Evolutionary conservation across 768 basidiomycete genomes (phyloP).

Genomic region (Lanmaoa pseudosensibilis): DNA sequence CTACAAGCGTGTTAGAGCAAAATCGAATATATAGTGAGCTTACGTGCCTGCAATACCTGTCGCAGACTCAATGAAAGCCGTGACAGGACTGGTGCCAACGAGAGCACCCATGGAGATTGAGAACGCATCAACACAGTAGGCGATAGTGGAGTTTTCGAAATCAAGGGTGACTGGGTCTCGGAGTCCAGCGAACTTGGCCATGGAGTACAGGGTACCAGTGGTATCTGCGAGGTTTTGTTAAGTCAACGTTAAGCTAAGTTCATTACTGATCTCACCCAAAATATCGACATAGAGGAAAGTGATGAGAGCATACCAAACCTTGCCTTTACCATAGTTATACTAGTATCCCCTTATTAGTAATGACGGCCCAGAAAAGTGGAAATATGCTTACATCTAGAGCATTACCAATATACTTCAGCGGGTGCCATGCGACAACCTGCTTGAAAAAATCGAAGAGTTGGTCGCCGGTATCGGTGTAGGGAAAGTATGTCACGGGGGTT

Average conservation of each 20-base stretch:
- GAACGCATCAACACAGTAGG: constrained; percentile 83
- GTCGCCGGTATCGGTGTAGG: constrained; percentile 66
- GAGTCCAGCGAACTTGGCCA: constrained; percentile 90
- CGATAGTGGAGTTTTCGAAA: constrained; percentile 80
- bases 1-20: constrained; percentile 34
- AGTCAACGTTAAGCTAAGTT: not conserved
- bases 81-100: constrained; percentile 78
- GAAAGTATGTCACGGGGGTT: constrained; percentile 80
- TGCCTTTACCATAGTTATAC: constrained; percentile 60
- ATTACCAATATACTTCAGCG: constrained; percentile 59
- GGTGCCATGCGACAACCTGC: constrained; percentile 75
- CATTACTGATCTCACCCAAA: constrained; percentile 48
- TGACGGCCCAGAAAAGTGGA: not conserved
- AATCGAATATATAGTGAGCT: not conserved
- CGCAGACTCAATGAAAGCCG: constrained; percentile 80
- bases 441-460: constrained; percentile 82
- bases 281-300: constrained; percentile 92
- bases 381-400: constrained; percentile 56
- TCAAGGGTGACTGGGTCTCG: constrained; percentile 82
- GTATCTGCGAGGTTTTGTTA: constrained; percentile 30
- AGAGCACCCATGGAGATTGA: constrained; percentile 80
- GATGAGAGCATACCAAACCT: constrained; percentile 83
- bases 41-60: constrained; percentile 70
- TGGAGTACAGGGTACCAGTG: constrained; percentile 79
- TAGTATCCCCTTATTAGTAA: constrained; percentile 25